Base-by-base conservation (phyloP, 108 stramenopile species). In the Nannochloropsis salina region DNA sequence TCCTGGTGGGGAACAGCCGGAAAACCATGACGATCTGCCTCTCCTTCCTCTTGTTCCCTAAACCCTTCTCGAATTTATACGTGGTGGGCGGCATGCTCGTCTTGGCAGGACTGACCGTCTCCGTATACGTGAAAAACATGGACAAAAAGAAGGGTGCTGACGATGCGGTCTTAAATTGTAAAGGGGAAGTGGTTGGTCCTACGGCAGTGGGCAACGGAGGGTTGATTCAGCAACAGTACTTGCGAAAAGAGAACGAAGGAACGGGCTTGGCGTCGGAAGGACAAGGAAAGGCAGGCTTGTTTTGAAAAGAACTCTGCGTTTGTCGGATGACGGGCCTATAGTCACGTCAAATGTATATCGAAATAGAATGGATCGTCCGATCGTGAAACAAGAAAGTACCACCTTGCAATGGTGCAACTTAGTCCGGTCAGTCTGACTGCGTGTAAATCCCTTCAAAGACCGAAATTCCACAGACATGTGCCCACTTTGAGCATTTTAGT, bases 21-120 rank as follows among this genome's bases (percentile, higher is more conserved):
- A 98, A 98, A 88, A 95, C 95, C 3, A 96, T 97, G 94, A 96
- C 97, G 51, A 91, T 94, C 40, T 85, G 92, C 41, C 81, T 94
- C 47, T 91, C 91, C 79, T 98, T 97, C 87, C 41, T 96, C 9
- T 86, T 98, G 5, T 98, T 98, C 85, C 97, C 96, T 11, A 98
- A 98, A 89, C 93, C 88, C 82, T 93, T 94, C 85, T 93, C 93
- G 40, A 95, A 94, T 94, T 90, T 89, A 31, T 97, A 96, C 89
- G 94, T 96, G 18, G 82, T 92, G 42, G 97, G 97, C 12, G 94
- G 94, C 2, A 80, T 89, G 18, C 92, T 98, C 42, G 96, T 96
- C 1, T 87, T 98, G 80, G 97, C 96, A 21, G 96, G 97, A n/a
- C 89, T 98, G 83, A 83, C 93, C 2, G 85, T 92, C 10, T 92